phyloP scores from a whole-genome alignment of 1,284 basidiomycete species.

The Cerioporus squamosus region DNA sequence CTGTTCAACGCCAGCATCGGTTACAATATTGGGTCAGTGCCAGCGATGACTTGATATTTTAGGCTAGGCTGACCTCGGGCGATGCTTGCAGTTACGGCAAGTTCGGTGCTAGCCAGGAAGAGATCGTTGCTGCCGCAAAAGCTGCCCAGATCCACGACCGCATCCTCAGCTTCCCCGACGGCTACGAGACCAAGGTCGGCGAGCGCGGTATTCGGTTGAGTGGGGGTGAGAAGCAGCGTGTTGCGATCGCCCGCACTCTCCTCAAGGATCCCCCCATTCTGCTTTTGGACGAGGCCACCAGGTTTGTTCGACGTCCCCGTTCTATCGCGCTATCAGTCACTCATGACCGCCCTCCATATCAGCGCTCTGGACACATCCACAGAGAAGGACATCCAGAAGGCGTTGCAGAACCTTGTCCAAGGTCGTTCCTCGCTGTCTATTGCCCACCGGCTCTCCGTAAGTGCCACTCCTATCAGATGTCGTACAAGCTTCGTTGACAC shows the following conservation, averaged over 20 bases:
- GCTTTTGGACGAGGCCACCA: slow-evolving; percentile 83
- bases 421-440: slow-evolving; percentile 80
- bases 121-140: slow-evolving; percentile 73
- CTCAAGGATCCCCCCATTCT: slow-evolving; percentile 86
- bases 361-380: slow-evolving; percentile 85
- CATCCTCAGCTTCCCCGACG: slow-evolving; percentile 79
- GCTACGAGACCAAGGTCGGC: slow-evolving; percentile 79
- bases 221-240: slow-evolving; percentile 84
- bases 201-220: slow-evolving; percentile 84
- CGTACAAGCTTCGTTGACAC: slow-evolving; percentile 18
- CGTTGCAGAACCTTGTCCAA: slow-evolving; percentile 71
- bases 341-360: slow-evolving; percentile 16
- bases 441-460: slow-evolving; percentile 78
- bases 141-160: slow-evolving; percentile 86
- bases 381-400: slow-evolving; percentile 85
- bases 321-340: slow-evolving; percentile 6
- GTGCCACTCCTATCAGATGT: slow-evolving; percentile 35
- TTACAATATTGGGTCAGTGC: slow-evolving; percentile 72
- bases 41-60: not conserved
- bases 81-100: slow-evolving; percentile 62
- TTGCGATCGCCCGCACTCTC: slow-evolving; percentile 86
- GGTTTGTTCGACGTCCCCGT: slow-evolving; percentile 40
- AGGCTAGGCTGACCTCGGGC: not conserved
- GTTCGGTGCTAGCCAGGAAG: slow-evolving; percentile 66
- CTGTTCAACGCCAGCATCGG: slow-evolving; percentile 83